Evolutionary conservation across 371 early-diverging fungal species (phyloP).

Genomic region (Syncephalastrum sp.): DNA sequence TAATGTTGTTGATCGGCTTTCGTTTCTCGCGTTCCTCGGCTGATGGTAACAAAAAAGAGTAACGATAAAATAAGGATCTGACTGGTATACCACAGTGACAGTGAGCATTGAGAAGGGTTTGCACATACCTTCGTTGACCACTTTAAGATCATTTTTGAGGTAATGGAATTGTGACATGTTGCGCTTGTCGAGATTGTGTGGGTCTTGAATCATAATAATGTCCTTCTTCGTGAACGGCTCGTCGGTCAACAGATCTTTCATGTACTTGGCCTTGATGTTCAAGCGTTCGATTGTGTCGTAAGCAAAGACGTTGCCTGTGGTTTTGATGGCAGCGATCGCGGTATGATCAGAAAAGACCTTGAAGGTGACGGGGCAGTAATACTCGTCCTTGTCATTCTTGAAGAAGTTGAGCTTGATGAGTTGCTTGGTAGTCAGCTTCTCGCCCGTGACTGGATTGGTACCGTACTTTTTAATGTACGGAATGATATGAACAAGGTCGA

Average conservation of each 20-base stretch:
- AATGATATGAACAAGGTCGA: slow-evolving; percentile 84
- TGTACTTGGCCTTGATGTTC: slow-evolving; percentile 81
- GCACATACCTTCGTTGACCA: slow-evolving; percentile 41
- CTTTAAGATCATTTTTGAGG: slow-evolving; percentile 66
- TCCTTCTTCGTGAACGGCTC: slow-evolving; percentile 85
- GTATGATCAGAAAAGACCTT: slow-evolving; percentile 86
- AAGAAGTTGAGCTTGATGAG: slow-evolving; percentile 77
- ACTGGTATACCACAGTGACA: no score
- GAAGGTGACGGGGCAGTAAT: slow-evolving; percentile 88
- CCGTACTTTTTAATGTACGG: slow-evolving; percentile 85
- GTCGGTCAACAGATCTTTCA: slow-evolving; percentile 87
- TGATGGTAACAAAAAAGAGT: slow-evolving; percentile 2
- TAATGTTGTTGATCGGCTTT: slow-evolving; percentile 63
- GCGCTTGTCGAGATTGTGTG: slow-evolving; percentile 72
- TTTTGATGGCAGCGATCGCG: slow-evolving; percentile 86
- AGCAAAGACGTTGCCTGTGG: slow-evolving; percentile 89
- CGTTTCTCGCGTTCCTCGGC: slow-evolving; percentile 49
- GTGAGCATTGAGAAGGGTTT: background rate
- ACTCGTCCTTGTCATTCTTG: slow-evolving; percentile 81
- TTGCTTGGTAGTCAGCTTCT: slow-evolving; percentile 68
- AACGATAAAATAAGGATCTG: background rate
- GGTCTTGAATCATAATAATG: slow-evolving; percentile 89
- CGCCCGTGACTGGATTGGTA: slow-evolving; percentile 88
- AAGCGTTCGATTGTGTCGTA: slow-evolving; percentile 86
- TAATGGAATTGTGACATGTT: slow-evolving; percentile 77